Evolutionary conservation across 1,139 yeast genomes (phyloP).

Genomic region (Suhomyces chickasaworum): DNA sequence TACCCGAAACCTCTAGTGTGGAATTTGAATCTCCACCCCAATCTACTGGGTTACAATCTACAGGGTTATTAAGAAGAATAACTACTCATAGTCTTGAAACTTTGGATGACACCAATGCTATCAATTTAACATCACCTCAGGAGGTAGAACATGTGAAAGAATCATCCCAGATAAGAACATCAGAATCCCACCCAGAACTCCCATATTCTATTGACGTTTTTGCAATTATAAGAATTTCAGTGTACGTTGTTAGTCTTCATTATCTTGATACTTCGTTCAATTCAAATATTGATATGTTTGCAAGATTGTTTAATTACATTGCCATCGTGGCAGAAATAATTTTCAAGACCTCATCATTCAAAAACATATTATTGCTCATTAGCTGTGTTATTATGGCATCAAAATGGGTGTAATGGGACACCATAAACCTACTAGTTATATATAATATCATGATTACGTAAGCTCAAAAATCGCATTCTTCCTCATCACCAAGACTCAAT

Average conservation of each 20-base stretch:
- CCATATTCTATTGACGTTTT: not conserved
- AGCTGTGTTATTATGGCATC: not conserved
- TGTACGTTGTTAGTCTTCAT: constrained; percentile 1
- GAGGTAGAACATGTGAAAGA: not conserved
- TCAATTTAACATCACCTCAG: not conserved
- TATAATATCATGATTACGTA: constrained; percentile 2
- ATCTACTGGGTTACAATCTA: not conserved
- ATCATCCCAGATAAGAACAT: too few species aligned
- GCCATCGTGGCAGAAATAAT: constrained; percentile 1
- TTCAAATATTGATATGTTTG: not conserved
- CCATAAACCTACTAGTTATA: too few species aligned
- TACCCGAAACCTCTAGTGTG: not conserved
- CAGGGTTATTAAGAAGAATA: not conserved
- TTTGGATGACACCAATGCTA: constrained; percentile 3
- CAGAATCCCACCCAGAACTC: too few species aligned
- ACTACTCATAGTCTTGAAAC: constrained; percentile 1
- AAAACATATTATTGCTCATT: not conserved
- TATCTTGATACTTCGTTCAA: not conserved
- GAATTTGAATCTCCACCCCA: not conserved
- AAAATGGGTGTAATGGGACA: too few species aligned
- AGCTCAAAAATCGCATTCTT: constrained; percentile 1
- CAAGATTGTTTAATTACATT: not conserved
- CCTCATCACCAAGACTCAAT: constrained; percentile 1
- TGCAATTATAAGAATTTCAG: not conserved
- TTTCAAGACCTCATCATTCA: not conserved